Conservation (phyloP, 257 asterid genomes). For the Solanum dulcamara region DNA sequence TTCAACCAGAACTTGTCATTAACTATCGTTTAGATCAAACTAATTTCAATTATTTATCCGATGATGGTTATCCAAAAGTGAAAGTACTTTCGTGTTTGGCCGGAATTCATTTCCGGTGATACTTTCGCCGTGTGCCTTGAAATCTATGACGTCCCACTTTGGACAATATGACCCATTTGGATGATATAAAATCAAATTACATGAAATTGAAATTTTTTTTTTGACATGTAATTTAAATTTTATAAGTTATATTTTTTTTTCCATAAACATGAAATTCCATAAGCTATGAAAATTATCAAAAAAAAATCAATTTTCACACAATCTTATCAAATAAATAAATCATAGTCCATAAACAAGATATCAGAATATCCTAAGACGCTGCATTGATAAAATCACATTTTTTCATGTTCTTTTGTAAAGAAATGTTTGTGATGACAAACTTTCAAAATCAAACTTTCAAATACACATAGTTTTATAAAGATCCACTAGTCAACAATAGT, state of each 20-base stretch:
- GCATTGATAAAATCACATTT: neutral
- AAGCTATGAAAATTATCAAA: neutral
- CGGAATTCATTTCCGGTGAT: no score
- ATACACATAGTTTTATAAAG: no score
- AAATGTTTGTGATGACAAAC: neutral
- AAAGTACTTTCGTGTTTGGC: no score
- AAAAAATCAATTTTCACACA: neutral
- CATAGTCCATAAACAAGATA: neutral
- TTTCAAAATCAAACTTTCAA: no score
- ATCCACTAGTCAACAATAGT: neutral
- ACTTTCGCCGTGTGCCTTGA: no score
- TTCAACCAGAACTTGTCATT: no score
- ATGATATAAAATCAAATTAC: no score
- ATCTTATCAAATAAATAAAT: neutral
- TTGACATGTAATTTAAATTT: neutral
- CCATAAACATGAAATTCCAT: no score
- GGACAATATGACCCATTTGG: no score
- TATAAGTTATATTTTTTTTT: neutral
- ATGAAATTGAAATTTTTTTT: no score
- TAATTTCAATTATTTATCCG: neutral
- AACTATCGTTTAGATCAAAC: neutral
- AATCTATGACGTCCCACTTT: no score
- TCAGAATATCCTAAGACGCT: neutral
- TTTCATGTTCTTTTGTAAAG: neutral
- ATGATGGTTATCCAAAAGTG: neutral